These are phyloP conservation scores for Ceratocystis alfenasii DNA, from an alignment of 2,329 filamentous ascomycete species.

Conservation along the genomic window DNA sequence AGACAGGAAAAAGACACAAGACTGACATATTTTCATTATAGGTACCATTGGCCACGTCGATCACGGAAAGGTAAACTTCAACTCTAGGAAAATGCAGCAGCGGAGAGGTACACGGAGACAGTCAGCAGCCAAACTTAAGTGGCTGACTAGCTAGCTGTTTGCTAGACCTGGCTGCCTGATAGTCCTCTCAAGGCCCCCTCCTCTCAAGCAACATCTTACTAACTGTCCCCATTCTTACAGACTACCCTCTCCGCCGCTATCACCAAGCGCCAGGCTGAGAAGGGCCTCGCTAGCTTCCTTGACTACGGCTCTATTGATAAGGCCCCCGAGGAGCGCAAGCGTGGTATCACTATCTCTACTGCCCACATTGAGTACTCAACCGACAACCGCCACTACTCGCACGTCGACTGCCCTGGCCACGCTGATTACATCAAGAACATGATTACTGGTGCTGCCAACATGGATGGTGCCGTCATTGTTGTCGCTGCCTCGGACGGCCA, in stretches of 20 bases:
- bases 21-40: slow-evolving; percentile 30
- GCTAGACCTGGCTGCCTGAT: not conserved
- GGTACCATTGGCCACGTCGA: slow-evolving; percentile 98
- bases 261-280: slow-evolving; percentile 93
- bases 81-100: too few relatives aligned
- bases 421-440: slow-evolving; percentile 99
- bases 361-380: slow-evolving; percentile 98
- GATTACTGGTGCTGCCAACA: slow-evolving; percentile 98
- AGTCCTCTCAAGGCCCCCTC: not conserved
- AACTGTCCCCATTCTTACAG: slow-evolving; percentile 37
- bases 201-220: slow-evolving; percentile 3
- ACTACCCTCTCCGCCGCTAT: slow-evolving; percentile 97
- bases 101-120: too few relatives aligned
- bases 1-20: not conserved
- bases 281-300: slow-evolving; percentile 86
- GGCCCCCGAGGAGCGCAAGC: slow-evolving; percentile 97
- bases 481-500: slow-evolving; percentile 97
- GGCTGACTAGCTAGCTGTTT: not conserved
- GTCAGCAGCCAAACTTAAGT: not conserved
- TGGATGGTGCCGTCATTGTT: slow-evolving; percentile 98
- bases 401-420: slow-evolving; percentile 99
- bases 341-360: slow-evolving; percentile 98
- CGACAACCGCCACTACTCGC: slow-evolving; percentile 88
- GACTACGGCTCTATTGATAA: slow-evolving; percentile 98
- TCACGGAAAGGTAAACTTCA: slow-evolving; percentile 75